phyloP scores from a whole-genome alignment of 148 eudicot species.

The Nepenthes gracilis region DNA sequence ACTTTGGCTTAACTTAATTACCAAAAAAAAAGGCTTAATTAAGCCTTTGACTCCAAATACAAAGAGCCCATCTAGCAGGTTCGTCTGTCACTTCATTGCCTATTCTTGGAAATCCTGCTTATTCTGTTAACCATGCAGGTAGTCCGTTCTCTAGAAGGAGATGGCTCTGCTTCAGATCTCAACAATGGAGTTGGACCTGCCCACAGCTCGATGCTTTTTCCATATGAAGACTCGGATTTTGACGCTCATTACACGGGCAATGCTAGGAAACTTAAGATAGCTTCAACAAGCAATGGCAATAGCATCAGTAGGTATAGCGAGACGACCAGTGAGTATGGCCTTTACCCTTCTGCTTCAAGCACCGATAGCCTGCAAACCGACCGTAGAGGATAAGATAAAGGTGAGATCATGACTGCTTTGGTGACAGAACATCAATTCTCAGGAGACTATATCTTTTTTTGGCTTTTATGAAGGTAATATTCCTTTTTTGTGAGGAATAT shows the following conservation, averaged over 20 bases:
- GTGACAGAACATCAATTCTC: no score
- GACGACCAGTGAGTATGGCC: conserved; percentile 36
- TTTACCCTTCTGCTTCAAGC: conserved; percentile 27
- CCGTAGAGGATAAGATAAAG: conserved; percentile 1
- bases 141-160: conserved; percentile 34
- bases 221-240: conserved; percentile 27
- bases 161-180: conserved; percentile 25
- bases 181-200: conserved; percentile 33
- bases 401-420: neutral
- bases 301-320: conserved; percentile 16
- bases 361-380: conserved; percentile 13
- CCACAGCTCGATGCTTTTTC: conserved; percentile 22
- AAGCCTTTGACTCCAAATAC: no score
- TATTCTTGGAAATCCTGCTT: no score
- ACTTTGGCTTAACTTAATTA: no score
- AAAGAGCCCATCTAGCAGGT: no score
- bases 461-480: no score
- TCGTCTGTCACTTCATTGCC: no score
- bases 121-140: conserved; percentile 16
- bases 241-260: conserved; percentile 23
- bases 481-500: no score
- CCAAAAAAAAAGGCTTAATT: no score
- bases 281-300: conserved; percentile 9
- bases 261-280: conserved; percentile 18
- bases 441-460: no score